Percentiles rank a stretch among this genome's conserved stretches.
Evolutionary conservation across 208 protist species (phyloP).

Genomic region (Borovskyia barvae): DNA sequence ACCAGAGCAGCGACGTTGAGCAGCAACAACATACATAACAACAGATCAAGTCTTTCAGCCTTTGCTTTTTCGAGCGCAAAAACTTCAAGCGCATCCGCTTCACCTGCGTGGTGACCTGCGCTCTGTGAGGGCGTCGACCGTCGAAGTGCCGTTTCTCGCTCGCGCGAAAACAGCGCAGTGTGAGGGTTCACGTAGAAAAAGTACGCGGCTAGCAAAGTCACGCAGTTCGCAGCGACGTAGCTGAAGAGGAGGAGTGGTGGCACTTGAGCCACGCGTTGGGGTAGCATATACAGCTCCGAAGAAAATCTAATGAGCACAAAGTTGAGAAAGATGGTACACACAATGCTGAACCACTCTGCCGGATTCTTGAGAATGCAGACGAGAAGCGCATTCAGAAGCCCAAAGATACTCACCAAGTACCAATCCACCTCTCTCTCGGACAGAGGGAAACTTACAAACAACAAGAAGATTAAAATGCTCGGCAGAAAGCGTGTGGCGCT

Average conservation of each 20-base stretch:
- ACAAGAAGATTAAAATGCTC: slow-evolving; percentile 69
- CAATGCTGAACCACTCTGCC: slow-evolving; percentile 56
- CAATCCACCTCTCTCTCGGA: slow-evolving; percentile 77
- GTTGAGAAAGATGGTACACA: slow-evolving; percentile 46
- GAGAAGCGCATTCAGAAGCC: slow-evolving; percentile 49
- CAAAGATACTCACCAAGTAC: slow-evolving; percentile 53
- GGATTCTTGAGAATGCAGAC: slow-evolving; percentile 40
- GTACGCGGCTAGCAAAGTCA: slow-evolving; percentile 36
- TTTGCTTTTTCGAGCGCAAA: slow-evolving; percentile 39
- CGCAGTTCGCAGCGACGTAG: slow-evolving; percentile 41
- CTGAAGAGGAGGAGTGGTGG: slow-evolving; percentile 15
- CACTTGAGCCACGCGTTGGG: slow-evolving; percentile 31
- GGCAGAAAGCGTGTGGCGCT: slow-evolving; percentile 44
- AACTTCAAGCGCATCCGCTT: slow-evolving; percentile 32
- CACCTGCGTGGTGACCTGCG: not conserved
- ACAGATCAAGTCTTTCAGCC: slow-evolving; percentile 35
- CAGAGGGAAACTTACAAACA: slow-evolving; percentile 82
- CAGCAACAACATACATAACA: slow-evolving; percentile 35
- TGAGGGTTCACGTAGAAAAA: slow-evolving; percentile 54
- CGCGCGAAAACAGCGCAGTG: slow-evolving; percentile 12
- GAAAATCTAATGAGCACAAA: slow-evolving; percentile 60
- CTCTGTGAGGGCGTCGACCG: not conserved
- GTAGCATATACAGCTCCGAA: slow-evolving; percentile 46
- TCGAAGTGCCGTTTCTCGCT: not conserved
- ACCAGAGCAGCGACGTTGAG: slow-evolving; percentile 38